Evolutionary conservation across 164 flowering plant species (phyloP), one percentile per base, ranked within the genome.

Genomic region (Stephania yunnanensis): DNA sequence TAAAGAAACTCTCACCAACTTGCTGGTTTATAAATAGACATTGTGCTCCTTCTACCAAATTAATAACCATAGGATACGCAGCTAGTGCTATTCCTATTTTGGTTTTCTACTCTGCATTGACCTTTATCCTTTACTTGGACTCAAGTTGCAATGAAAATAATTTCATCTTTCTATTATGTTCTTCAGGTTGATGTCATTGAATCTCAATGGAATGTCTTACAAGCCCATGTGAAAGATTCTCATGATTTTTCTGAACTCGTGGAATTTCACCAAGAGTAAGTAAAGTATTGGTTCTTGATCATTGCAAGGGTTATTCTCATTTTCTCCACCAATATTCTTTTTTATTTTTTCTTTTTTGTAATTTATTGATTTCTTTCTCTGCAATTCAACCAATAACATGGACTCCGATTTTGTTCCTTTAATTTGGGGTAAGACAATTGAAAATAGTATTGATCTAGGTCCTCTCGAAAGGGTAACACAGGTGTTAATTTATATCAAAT

Each of bases 201-300:
- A 83, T 92, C 99, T 76, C 98, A 96, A 74, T 95, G 98, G 97
- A 93, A 93, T 76, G 85, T 90, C 53, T 83, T 93, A 83, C 98
- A 93, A 87, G 82, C 87, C 75, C 94, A 83, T 83, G 90, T 96
- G 73, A 92, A 89, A 78, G 92, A 89, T 77, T 94, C 98, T 78
- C 91, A 82, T 76, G 99, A 96, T 87, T 96, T 96, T 78, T 89
- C 97, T 64, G 95, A 92, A 76, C 95, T 94, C 69, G 99, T 94
- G 64, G 91, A 88, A 73, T 92, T 90, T 80, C 99, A 96, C 83
- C 98, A 92, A 82, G 97, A 93, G 99, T 96, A 87, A 87, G 98
- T 84, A 73, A 70, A 69, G 73, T 30, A 48, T 48, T 74, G 46
- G 68, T 52, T 76, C 17, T 71, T 46, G 74, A 76, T 58, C 71